Percentiles rank a stretch among this genome's conserved stretches.
phyloP scores from a whole-genome alignment of 768 basidiomycete species.

The Termitomyces sp. region DNA sequence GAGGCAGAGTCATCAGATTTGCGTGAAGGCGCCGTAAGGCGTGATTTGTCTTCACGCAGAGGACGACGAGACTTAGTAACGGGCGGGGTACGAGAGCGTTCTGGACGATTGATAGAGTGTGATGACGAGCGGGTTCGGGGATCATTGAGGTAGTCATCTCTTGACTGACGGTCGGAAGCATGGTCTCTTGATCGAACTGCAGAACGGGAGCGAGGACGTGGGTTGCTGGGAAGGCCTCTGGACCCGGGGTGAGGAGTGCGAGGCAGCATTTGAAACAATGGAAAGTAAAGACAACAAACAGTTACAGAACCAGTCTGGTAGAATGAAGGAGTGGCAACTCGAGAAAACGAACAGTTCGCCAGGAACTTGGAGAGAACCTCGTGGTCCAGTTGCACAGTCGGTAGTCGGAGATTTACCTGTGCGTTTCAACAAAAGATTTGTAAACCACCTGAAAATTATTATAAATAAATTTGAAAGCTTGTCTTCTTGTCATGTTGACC shows the following conservation, averaged over 20 bases:
- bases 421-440: not conserved
- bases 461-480: not conserved
- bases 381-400: not conserved
- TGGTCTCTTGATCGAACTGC: not conserved
- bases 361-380: not conserved
- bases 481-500: constrained; percentile 11
- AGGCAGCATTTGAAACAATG: constrained; percentile 14
- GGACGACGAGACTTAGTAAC: not conserved
- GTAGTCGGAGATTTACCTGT: not conserved
- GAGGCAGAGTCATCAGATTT: constrained; percentile 10
- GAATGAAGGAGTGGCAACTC: not conserved
- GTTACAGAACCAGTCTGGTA: constrained; percentile 12
- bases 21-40: not conserved
- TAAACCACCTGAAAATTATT: not conserved
- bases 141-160: not conserved
- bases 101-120: not conserved
- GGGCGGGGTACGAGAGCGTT: not conserved
- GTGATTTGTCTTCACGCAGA: not conserved
- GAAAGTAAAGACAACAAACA: constrained; percentile 1
- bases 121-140: not conserved
- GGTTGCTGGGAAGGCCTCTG: constrained; percentile 34
- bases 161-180: not conserved
- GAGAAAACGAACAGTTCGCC: not conserved
- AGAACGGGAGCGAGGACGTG: constrained; percentile 32
- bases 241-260: constrained; percentile 24